Evolutionary conservation across 2,329 filamentous ascomycete genomes (phyloP), one percentile per base, ranked within the genome.

Genomic region (Ophiostoma angusticollis): DNA sequence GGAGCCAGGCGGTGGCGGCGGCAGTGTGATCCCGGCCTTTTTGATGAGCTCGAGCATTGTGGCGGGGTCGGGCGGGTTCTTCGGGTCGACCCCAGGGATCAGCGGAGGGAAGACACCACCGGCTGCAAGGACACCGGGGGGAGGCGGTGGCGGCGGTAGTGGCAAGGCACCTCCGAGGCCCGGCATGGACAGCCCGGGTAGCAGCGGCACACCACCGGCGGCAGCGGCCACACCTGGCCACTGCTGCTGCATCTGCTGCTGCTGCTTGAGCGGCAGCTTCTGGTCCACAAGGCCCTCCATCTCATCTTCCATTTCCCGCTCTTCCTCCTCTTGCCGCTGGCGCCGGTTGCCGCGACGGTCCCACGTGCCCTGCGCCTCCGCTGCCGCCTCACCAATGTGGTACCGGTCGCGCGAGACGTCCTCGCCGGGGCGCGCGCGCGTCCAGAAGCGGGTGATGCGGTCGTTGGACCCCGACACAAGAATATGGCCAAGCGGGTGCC

Each of bases 401-500:
- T 93, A 95, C 42, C 86, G 76, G 61, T 98, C 91, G 53, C 87
- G 86, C 60, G 84, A 73, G 50, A 82, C 81, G 38, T 81, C 82
- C 35, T 81, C 78, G 35, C 91, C 91, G 2, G 91, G 91, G 34
- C 91, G 70, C 13, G 85, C 76, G 30, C 91, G 79, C 4, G 87
- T 86, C 91, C 91, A 98, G 64, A 98, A 98, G 34, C 91, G 79
- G 3, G 91, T 96, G 45, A 94, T 87, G 29, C 91, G 80, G 58
- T 98, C 91, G 58, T 98, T 96, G 9, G 87, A 94, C 11, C 91
- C 91, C 2, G 89, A 93, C 1, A 87, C 87, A 7, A 98, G 72
- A 46, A 98, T 89, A 54, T 98, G 91, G 21, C 91, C 91, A 0
- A 96, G 70, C 1, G 91, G 91, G 56, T 98, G 91, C 87, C 91